Percentiles rank a stretch among this genome's conserved stretches.
Conservation (phyloP, 2,329 filamentous ascomycete species). For the Sclerotinia sclerotiorum region DNA sequence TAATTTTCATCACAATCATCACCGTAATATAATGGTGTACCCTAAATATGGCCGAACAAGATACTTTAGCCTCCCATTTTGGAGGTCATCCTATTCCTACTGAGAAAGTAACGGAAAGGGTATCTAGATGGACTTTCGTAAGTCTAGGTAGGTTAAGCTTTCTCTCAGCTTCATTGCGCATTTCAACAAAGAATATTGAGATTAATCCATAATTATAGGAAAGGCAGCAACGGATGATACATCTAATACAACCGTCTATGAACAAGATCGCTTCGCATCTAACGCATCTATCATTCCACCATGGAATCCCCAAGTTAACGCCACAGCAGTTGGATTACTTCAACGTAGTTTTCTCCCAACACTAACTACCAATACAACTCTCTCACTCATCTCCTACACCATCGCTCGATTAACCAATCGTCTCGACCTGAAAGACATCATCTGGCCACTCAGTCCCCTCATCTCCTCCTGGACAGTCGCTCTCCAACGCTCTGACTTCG, state of each 20-base stretch:
- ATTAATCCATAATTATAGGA: not conserved
- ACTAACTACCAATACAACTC: conserved; percentile 23
- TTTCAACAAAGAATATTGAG: not conserved
- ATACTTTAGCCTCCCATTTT: conserved; percentile 20
- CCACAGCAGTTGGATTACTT: conserved; percentile 23
- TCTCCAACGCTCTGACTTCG: conserved; percentile 22
- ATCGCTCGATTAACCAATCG: conserved; percentile 24
- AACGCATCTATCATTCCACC: conserved; percentile 15
- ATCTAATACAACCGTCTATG: not conserved
- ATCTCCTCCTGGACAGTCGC: conserved; percentile 25
- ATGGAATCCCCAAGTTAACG: conserved; percentile 20
- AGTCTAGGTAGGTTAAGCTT: not conserved
- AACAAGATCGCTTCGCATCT: conserved; percentile 11
- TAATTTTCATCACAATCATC: not conserved
- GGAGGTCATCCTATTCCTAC: conserved; percentile 18
- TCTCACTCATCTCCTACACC: conserved; percentile 23
- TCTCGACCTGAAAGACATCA: conserved; percentile 25
- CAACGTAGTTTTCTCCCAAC: conserved; percentile 26
- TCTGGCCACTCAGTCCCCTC: conserved; percentile 26
- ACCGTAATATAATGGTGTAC: not conserved
- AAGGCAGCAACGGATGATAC: conserved; percentile 15
- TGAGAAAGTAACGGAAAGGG: conserved; percentile 9
- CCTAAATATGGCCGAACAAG: conserved; percentile 22
- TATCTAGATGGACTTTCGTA: conserved; percentile 4
- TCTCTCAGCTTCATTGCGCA: not conserved